Evolutionary conservation across 2,329 filamentous ascomycete genomes (phyloP).

Genomic region (Dendryphion nanum): DNA sequence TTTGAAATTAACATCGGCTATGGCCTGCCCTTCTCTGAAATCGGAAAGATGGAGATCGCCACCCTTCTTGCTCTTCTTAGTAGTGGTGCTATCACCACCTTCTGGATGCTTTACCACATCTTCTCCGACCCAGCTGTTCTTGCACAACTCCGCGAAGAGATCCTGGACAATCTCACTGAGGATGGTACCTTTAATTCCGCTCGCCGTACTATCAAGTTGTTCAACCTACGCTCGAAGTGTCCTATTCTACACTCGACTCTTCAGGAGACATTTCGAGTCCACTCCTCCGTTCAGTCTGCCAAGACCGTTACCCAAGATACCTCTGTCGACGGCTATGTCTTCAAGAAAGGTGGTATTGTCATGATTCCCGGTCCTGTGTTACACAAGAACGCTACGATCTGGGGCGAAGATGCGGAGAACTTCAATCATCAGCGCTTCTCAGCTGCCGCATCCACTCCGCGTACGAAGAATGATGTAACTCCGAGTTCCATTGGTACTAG

Average conservation of each 20-base stretch:
- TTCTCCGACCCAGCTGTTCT: slow-evolving; percentile 33
- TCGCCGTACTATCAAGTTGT: slow-evolving; percentile 24
- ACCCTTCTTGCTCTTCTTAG: slow-evolving; percentile 42
- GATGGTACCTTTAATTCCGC: slow-evolving; percentile 1
- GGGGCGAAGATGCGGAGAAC: slow-evolving; percentile 28
- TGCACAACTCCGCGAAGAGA: slow-evolving; percentile 30
- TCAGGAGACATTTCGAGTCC: slow-evolving; percentile 44
- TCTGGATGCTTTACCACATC: slow-evolving; percentile 44
- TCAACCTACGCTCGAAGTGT: slow-evolving; percentile 35
- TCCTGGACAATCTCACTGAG: slow-evolving; percentile 8
- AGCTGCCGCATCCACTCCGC: neutral
- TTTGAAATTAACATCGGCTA: slow-evolving; percentile 31
- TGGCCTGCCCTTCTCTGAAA: slow-evolving; percentile 36
- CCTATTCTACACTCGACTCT: slow-evolving; percentile 42
- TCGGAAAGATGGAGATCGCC: slow-evolving; percentile 44
- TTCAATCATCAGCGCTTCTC: slow-evolving; percentile 39
- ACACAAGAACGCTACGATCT: slow-evolving; percentile 30
- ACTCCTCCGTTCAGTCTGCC: slow-evolving; percentile 38
- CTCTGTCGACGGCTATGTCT: slow-evolving; percentile 30
- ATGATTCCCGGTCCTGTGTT: slow-evolving; percentile 37
- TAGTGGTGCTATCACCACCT: slow-evolving; percentile 41
- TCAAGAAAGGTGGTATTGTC: slow-evolving; percentile 36
- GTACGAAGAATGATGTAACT: slow-evolving; percentile 1
- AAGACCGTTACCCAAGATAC: slow-evolving; percentile 39
- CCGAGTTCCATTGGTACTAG: slow-evolving; percentile 20